phyloP scores from a whole-genome alignment of 176 grass and related monocot species.

The Dactylis glomerata region DNA sequence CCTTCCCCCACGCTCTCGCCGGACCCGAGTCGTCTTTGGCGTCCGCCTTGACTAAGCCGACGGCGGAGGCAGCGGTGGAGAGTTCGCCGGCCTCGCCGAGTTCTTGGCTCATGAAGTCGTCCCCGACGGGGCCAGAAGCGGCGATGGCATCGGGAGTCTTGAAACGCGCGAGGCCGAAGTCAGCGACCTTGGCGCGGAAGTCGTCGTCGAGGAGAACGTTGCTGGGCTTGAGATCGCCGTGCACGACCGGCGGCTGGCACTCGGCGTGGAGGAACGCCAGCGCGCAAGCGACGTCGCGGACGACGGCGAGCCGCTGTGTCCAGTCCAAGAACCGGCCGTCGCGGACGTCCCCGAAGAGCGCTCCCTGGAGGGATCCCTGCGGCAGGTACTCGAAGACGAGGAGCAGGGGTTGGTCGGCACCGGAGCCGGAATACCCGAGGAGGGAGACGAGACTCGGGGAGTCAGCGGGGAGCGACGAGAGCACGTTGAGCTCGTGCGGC shows the following conservation, averaged over 20 bases:
- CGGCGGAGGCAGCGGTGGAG: neutral
- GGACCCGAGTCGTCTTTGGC: conserved; percentile 11
- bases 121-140: neutral
- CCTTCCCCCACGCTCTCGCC: conserved; percentile 42
- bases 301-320: conserved; percentile 39
- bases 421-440: conserved; percentile 35
- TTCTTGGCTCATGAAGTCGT: conserved; percentile 82
- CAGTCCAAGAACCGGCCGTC: conserved; percentile 41
- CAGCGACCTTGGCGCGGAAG: conserved; percentile 72
- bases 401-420: conserved; percentile 31
- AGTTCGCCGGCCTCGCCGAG: conserved; percentile 53
- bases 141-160: conserved; percentile 42
- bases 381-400: conserved; percentile 75
- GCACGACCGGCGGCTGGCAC: conserved; percentile 71
- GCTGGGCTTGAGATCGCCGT: conserved; percentile 93
- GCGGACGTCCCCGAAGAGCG: conserved; percentile 38
- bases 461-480: conserved; percentile 2
- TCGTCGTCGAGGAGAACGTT: conserved; percentile 69
- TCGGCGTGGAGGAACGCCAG: conserved; percentile 73
- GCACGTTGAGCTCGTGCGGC: conserved; percentile 49
- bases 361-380: conserved; percentile 57
- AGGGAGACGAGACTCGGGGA: conserved; percentile 54
- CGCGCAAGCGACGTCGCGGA: conserved; percentile 60
- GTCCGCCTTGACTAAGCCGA: neutral
- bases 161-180: conserved; percentile 82